Base-by-base conservation (phyloP, 768 basidiomycete genomes). In the Tubosaeta brunneosetosa region DNA sequence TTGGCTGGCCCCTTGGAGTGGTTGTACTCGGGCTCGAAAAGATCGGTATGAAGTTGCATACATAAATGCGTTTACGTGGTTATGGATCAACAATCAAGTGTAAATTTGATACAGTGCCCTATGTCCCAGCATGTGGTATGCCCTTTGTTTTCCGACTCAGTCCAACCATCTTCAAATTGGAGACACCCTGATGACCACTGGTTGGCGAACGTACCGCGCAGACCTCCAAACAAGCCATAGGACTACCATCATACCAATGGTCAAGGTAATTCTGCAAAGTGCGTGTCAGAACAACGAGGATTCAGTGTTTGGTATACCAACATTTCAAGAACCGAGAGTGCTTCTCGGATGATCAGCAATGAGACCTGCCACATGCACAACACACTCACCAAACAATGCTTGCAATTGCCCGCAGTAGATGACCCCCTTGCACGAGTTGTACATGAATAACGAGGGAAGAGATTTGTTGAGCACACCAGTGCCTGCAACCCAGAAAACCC, bases 401-500 rank as follows among this genome's bases (percentile, higher is more conserved):
- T 77, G 76, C 49, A 85, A 72, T 53, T 85, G 84, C 31, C 68
- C 68, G 54, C 84, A 85, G 63, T 84, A 82, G 25, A 78, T 74
- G 12, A 67, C 53, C 9, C 61, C 70, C 14, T 59, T 47, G 59
- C 84, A 85, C 16, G 65, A 67, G 31, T 66, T 67, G 27, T 61
- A 65, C 50, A 70, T 64, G 45, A 81, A 69, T 40, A 82, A 53
- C 10, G 62, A 66, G 3, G 82, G 79, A 22, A 80, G 61, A 6
- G 80, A 73, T 34, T 71, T 70, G 55, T 81, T 80, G 43, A 84
- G 61, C 22, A 79, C 65, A 0, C 76, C 77, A 4, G 81, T 74
- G 40, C 81, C 80, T 13, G 81, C 70, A 17, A 83, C 71, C 84
- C 84, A 86, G 43, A 83, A 69, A 16, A 78, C 58, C 81, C 80